Percentiles rank a stretch among this genome's conserved stretches.
Evolutionary conservation across 2,329 filamentous ascomycete genomes (phyloP).

Genomic region (Fusarium citri): DNA sequence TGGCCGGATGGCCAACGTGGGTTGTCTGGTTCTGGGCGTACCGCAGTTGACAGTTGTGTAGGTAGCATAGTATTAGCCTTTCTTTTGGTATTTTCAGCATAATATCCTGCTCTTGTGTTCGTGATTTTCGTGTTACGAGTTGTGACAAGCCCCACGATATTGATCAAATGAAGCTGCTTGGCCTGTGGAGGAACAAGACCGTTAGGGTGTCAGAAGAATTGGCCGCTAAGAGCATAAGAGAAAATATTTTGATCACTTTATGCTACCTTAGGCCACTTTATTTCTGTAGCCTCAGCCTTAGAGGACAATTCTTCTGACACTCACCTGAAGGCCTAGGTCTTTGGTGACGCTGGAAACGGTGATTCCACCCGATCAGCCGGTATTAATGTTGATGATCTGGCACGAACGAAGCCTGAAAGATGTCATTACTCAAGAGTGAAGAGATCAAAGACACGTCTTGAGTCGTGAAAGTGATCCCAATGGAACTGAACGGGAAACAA

Average conservation of each 20-base stretch:
- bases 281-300: no score
- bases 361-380: background rate
- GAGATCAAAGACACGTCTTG: background rate
- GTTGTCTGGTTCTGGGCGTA: slow-evolving; percentile 27
- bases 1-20: slow-evolving; percentile 11
- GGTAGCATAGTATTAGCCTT: slow-evolving; percentile 43
- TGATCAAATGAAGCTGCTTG: background rate
- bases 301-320: no score
- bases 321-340: background rate
- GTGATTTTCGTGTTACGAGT: background rate
- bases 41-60: slow-evolving; percentile 27
- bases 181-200: background rate
- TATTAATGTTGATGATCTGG: background rate
- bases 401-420: background rate
- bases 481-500: slow-evolving; percentile 14
- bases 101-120: background rate
- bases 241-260: no score
- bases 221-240: no score
- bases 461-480: slow-evolving; percentile 12
- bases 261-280: no score
- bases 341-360: background rate
- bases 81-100: slow-evolving; percentile 20
- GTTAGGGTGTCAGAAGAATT: no score
- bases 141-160: background rate
- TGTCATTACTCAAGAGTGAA: slow-evolving; percentile 10